Base-by-base conservation (phyloP, 345 rosid species). In the Arabis alpina region DNA sequence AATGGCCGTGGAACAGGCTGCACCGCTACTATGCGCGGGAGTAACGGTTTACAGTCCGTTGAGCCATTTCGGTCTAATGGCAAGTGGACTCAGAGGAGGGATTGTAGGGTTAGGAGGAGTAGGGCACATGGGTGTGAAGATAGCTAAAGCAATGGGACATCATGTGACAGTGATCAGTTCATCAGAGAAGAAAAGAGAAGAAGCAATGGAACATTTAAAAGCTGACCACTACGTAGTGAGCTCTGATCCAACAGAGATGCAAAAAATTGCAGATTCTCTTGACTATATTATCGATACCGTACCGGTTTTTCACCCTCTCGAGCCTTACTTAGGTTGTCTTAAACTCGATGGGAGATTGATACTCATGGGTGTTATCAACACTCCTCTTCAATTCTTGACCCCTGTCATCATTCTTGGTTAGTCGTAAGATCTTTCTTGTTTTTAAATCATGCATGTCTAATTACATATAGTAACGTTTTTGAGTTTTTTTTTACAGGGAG, bases 141-240 rank as follows among this genome's bases (percentile, higher is more conserved):
- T 83, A 65, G 87, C 87, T 0, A 83, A 83, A 68, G 92, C 84
- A 66, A 80, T 80, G 86, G 88, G 81, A 43, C 87, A 80, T 58
- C 86, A 83, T 8, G 89, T 83, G 34, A 85, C 86, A 3, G 82
- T 77, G 36, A 83, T 83, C 43, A 85, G 89, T 77, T 80, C 86
- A 24, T 83, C 84, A 5, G 75, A 77, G 6, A 83, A 69, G 71
- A 85, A 85, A 70, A 79, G 45, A 43, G 78, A 47, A 67, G 85
- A 85, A 61, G 92, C 86, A 14, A 76, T 82, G 32, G 80, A 83
- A 19, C 83, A 82, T 71, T 30, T 82, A 12, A 78, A 82, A 19
- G 85, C 86, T 0, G 87, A 83, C 15, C 79, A 68, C 47, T 85
- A 75, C n/a, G 59, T 85, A 3, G 86, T 79, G 19, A 82, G 86